Conservation (phyloP, 192 early-diverging fungal genomes). For the Umbelopsis sp. region DNA sequence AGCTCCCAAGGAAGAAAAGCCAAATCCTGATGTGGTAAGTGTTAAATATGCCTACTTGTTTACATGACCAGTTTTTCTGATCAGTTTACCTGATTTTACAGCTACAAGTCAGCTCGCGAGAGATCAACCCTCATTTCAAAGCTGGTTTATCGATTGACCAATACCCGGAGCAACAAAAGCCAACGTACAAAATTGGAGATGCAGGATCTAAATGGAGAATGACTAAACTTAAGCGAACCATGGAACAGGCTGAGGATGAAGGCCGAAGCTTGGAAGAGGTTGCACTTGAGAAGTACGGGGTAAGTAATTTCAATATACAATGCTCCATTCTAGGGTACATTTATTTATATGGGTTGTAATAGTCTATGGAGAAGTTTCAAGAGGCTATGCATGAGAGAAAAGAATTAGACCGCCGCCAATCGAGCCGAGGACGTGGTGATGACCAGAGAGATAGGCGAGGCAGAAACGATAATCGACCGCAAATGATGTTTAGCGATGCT, state of each 20-base stretch:
- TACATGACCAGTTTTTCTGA: not conserved
- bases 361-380: constrained; percentile 68
- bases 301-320: constrained; percentile 33
- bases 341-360: not conserved
- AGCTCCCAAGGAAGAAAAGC: constrained; percentile 43
- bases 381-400: constrained; percentile 67
- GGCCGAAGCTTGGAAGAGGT: constrained; percentile 62
- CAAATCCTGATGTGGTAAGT: constrained; percentile 46
- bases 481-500: constrained; percentile 37
- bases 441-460: constrained; percentile 2
- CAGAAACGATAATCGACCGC: constrained; percentile 17
- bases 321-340: not conserved
- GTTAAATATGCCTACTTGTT: not conserved
- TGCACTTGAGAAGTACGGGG: constrained; percentile 74
- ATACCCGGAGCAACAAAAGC: constrained; percentile 42
- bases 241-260: constrained; percentile 72
- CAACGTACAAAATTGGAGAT: constrained; percentile 50
- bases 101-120: constrained; percentile 43
- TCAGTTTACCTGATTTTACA: constrained; percentile 10
- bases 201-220: constrained; percentile 76
- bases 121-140: constrained; percentile 48
- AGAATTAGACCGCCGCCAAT: constrained; percentile 55
- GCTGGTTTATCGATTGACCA: constrained; percentile 45
- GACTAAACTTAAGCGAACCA: constrained; percentile 72
- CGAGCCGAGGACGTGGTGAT: constrained; percentile 20